These are phyloP conservation scores for Candida sanyaensis DNA, from an alignment of 1,139 yeast genomes.

Conservation along the genomic window DNA sequence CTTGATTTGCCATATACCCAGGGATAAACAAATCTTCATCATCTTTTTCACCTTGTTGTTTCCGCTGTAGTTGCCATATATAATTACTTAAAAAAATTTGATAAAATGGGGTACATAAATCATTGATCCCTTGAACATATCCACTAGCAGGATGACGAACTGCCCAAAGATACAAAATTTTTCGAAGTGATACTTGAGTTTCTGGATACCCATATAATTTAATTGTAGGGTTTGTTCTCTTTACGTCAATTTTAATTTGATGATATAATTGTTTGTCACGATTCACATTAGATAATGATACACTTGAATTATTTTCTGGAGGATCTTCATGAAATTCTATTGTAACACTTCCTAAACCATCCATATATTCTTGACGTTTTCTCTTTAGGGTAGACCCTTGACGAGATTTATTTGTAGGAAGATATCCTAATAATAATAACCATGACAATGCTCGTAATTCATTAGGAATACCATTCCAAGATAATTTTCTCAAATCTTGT, in stretches of 20 bases:
- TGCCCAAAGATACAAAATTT: conserved; percentile 91
- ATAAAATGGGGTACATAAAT: conserved; percentile 89
- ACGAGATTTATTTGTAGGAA: conserved; percentile 82
- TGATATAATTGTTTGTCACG: conserved; percentile 86
- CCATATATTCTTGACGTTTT: conserved; percentile 83
- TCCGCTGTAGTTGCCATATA: conserved; percentile 46
- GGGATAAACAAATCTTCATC: conserved; percentile 38
- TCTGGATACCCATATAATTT: conserved; percentile 66
- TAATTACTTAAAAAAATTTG: conserved; percentile 83
- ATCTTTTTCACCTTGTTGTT: conserved; percentile 17
- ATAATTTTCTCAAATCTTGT: conserved; percentile 67
- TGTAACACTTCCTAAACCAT: conserved; percentile 51
- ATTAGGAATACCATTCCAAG: conserved; percentile 95
- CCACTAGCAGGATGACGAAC: conserved; percentile 98
- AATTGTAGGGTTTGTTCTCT: conserved; percentile 88
- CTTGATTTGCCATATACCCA: conserved; percentile 25
- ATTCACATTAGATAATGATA: conserved; percentile 21
- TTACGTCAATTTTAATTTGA: conserved; percentile 93
- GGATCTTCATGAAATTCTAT: conserved; percentile 53
- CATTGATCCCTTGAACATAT: conserved; percentile 98
- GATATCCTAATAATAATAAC: conserved; percentile 87
- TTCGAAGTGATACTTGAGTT: conserved; percentile 78
- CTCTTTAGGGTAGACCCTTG: conserved; percentile 69
- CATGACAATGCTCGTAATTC: conserved; percentile 82
- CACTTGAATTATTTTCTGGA: conserved; percentile 18